These are phyloP conservation scores for Arctium minus DNA, from an alignment of 129 eudicot species.

Conservation along the genomic window DNA sequence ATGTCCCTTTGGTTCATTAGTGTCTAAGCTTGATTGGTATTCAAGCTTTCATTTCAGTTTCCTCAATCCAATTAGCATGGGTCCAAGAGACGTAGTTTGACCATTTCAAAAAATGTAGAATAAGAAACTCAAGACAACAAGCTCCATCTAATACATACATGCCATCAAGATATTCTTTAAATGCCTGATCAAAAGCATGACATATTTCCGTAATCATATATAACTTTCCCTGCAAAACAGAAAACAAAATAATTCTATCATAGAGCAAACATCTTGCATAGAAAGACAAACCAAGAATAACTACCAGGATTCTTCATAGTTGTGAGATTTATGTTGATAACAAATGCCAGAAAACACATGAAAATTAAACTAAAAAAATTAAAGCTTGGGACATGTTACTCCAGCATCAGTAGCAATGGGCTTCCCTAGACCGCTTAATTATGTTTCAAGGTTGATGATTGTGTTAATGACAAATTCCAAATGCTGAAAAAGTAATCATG, in stretches of 20 bases:
- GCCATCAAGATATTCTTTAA: constrained; percentile 97
- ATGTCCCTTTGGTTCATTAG: too few relatives aligned
- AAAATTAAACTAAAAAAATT: not conserved
- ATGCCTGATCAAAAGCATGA: constrained; percentile 76
- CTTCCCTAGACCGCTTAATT: constrained; percentile 84
- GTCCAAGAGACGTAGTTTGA: not conserved
- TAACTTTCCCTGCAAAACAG: constrained; percentile 67
- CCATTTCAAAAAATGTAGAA: not conserved
- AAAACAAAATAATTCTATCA: not conserved
- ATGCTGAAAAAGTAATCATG: constrained; percentile 53
- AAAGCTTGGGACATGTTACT: constrained; percentile 38
- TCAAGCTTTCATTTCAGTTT: not conserved
- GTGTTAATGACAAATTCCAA: constrained; percentile 85
- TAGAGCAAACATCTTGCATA: not conserved
- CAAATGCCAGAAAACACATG: not conserved
- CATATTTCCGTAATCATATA: constrained; percentile 90
- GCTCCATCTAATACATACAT: constrained; percentile 46
- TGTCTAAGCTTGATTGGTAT: not conserved
- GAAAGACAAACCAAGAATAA: not conserved
- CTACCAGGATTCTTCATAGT: not conserved
- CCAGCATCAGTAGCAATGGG: constrained; percentile 89
- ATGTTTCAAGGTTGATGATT: too few relatives aligned
- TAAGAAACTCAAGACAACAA: not conserved
- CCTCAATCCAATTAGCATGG: not conserved
- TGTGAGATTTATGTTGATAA: not conserved